Conservation (phyloP, 1,284 basidiomycete genomes). For the Pseudozyma sp. region DNA sequence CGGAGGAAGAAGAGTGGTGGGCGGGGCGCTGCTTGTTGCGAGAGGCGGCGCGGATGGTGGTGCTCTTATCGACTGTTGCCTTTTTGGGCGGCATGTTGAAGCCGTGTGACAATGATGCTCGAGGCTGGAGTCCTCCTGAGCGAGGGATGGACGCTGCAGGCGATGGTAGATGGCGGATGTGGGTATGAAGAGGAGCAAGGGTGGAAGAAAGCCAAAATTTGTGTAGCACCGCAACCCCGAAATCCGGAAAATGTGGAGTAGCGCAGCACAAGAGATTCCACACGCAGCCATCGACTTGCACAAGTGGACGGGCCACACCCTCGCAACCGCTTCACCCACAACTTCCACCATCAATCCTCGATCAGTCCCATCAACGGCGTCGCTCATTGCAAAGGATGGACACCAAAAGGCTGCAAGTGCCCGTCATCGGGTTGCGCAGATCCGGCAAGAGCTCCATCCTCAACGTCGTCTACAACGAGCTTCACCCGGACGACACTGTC, state of each 20-base stretch:
- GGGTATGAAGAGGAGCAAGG: constrained; percentile 5
- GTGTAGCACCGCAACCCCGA: neutral
- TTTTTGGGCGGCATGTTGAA: constrained; percentile 24
- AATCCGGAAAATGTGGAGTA: constrained; percentile 12
- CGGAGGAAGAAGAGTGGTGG: constrained; percentile 7
- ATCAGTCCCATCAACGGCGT: neutral
- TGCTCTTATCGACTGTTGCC: constrained; percentile 33
- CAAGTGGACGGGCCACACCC: constrained; percentile 11
- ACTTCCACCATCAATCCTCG: constrained; percentile 4
- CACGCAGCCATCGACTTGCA: neutral
- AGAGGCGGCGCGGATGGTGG: constrained; percentile 44
- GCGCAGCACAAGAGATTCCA: neutral
- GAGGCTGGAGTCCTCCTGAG: neutral
- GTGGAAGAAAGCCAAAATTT: neutral
- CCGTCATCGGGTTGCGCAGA: constrained; percentile 46
- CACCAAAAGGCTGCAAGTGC: constrained; percentile 40
- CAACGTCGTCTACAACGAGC: constrained; percentile 87
- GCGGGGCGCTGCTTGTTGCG: constrained; percentile 35
- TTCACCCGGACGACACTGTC: constrained; percentile 86
- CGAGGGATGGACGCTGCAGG: too few relatives aligned
- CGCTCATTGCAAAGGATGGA: constrained; percentile 15
- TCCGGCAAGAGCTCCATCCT: constrained; percentile 91
- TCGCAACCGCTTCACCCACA: neutral
- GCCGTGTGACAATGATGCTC: neutral
- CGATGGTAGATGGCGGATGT: neutral